A percentile compares a stretch with the other conserved stretches of the same genome.
Conservation (phyloP, 257 asterid species). For the Rhazya stricta region DNA sequence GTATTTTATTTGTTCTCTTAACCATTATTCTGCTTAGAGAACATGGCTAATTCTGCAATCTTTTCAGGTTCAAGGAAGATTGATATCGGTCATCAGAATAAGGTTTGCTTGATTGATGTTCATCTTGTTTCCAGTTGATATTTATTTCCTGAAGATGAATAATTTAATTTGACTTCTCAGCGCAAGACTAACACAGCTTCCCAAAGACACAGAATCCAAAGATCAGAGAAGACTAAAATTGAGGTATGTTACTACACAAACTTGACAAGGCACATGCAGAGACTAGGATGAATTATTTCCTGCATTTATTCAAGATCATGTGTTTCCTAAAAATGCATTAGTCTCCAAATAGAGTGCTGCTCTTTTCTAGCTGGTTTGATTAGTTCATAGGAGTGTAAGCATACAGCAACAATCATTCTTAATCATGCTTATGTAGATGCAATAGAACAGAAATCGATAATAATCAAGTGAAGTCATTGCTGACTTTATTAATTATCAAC, state of each 20-base stretch:
- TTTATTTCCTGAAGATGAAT: background rate
- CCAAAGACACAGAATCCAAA: constrained; percentile 17
- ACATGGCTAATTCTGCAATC: background rate
- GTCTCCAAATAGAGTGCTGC: background rate
- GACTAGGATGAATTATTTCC: background rate
- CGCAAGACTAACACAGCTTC: constrained; percentile 14
- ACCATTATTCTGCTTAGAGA: background rate
- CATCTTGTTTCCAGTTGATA: background rate
- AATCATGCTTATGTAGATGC: background rate
- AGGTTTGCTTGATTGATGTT: constrained; percentile 24
- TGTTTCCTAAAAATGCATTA: background rate
- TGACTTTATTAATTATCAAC: background rate
- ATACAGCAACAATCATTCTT: background rate
- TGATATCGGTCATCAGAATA: constrained; percentile 15
- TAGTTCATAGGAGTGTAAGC: background rate
- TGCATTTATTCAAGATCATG: background rate
- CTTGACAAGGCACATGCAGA: background rate
- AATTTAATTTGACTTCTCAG: constrained; percentile 16
- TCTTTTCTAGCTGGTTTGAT: too few relatives aligned
- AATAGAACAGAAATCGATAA: background rate
- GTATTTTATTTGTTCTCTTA: background rate
- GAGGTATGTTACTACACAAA: constrained; percentile 22
- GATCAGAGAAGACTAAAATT: constrained; percentile 22
- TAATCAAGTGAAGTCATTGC: background rate
- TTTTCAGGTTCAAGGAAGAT: constrained; percentile 31